Base-by-base conservation (phyloP, 2,329 filamentous ascomycete species). In the Verticillium alfalfae region DNA sequence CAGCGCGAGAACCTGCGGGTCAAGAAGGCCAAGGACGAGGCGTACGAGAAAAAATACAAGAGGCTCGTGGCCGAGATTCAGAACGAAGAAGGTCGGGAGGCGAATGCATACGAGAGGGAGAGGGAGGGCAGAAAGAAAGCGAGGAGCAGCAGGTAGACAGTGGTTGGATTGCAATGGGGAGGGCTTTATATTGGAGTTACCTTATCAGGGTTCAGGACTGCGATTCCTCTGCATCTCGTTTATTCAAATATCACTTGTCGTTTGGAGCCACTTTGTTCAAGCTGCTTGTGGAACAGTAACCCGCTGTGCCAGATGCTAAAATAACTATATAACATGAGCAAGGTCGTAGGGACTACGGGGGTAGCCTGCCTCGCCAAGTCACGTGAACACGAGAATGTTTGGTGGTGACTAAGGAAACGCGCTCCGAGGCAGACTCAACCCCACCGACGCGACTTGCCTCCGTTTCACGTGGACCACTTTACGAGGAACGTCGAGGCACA, bases 21-120 rank as follows among this genome's bases (percentile, higher is more conserved):
- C 80, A 98, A 98, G 88, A 97, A 93, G 84, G 91, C 91, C 79
- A 89, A 87, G 79, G 95, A 98, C 80, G 87, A 86, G 62, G 93
- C 91, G 67, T 98, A 99, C 81, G 94, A 98, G 82, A 91, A 91
- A 82, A 98, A 98, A 84, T 96, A 94, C 81, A 91, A 90, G 82
- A 86, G 90, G 67, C 81, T 99, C 64, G 87, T 98, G 68, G 91
- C 93, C 10, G 93, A 97, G 83, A 97, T 99, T 70, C 94, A 99
- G 79, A 92, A 90, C 67, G 90, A 97, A 78, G 95, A 97, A 75
- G 94, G 94, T 1, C 81, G 84, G 62, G 93, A 95, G 75, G 84
- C 87, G 54, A 98, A 98, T 77, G 85, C 84, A 57, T 98, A 98
- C 83, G 93, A 96, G 78, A 84, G 89, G 70, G 92, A 96, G 82